phyloP scores from a whole-genome alignment of 257 asterid species.

The Buddleja alternifolia region DNA sequence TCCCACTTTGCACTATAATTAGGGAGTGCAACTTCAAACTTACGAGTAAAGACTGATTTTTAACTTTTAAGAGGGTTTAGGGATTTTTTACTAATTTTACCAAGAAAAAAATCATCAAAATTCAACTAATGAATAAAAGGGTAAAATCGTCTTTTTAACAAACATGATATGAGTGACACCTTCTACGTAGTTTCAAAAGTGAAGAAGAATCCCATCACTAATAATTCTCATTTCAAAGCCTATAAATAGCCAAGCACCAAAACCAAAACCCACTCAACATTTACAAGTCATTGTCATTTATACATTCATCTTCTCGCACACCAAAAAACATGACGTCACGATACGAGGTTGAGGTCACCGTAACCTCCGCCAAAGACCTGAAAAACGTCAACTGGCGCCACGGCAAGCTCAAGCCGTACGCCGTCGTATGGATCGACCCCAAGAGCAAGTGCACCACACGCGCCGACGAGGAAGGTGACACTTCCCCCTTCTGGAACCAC shows the following conservation, averaged over 20 bases:
- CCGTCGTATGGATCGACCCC: conserved; percentile 88
- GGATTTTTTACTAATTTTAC: too few species aligned
- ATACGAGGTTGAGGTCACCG: conserved; percentile 63
- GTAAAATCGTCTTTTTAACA: background rate
- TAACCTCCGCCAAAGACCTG: conserved; percentile 72
- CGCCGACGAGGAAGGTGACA: conserved; percentile 71
- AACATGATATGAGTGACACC: background rate
- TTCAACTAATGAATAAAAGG: background rate
- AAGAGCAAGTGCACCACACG: conserved; percentile 58
- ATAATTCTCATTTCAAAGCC: background rate
- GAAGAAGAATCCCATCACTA: background rate
- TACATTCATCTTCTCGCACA: too few species aligned
- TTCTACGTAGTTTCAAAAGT: conserved; percentile 4
- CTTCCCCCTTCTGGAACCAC: conserved; percentile 66
- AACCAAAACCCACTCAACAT: background rate
- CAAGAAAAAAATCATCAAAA: background rate
- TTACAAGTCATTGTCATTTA: too few species aligned
- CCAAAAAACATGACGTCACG: conserved; percentile 68
- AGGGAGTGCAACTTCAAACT: too few species aligned
- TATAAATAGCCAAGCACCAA: conserved; percentile 13
- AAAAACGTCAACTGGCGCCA: conserved; percentile 88
- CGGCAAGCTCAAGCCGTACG: conserved; percentile 76
- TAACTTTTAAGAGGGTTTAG: too few species aligned
- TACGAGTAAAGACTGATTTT: too few species aligned
- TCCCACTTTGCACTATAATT: too few species aligned